Conservation (phyloP, 129 eudicot species). For the Lonicera japonica region DNA sequence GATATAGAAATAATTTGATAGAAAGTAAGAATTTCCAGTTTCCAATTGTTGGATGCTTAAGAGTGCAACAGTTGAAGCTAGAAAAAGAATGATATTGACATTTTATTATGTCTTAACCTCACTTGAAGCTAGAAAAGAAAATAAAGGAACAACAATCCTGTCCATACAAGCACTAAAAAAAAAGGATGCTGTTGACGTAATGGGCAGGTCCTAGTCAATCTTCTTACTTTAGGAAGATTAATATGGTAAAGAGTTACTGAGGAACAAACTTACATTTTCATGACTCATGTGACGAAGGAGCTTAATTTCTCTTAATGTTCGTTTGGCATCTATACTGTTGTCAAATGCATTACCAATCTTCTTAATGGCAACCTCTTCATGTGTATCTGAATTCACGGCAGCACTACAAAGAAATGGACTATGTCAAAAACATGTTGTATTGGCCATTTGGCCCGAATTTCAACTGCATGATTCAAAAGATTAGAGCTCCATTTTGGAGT, state of each 20-base stretch:
- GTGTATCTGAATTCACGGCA: conserved; percentile 69
- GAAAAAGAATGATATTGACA: too few species aligned
- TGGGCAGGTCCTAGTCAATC: too few species aligned
- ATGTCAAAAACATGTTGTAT: background rate
- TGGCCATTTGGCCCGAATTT: background rate
- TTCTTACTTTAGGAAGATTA: too few species aligned
- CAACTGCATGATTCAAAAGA: background rate
- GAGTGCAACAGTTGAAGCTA: too few species aligned
- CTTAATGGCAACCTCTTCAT: conserved; percentile 81
- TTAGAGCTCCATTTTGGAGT: background rate
- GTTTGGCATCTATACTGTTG: conserved; percentile 71
- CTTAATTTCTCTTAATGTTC: conserved; percentile 80
- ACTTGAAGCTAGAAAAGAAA: too few species aligned
- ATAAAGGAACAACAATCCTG: too few species aligned
- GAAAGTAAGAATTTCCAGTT: too few species aligned
- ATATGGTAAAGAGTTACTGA: background rate
- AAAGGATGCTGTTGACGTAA: too few species aligned
- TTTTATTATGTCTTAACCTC: too few species aligned
- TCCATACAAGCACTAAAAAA: too few species aligned
- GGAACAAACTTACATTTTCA: conserved; percentile 51
- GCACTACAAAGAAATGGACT: conserved; percentile 37
- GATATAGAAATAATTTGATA: too few species aligned
- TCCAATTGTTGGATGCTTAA: too few species aligned
- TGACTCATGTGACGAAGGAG: conserved; percentile 84
- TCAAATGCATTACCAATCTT: conserved; percentile 84